These are phyloP conservation scores for Pseudevernia furfuracea DNA, from an alignment of 495 filamentous ascomycete species.

Conservation along the genomic window DNA sequence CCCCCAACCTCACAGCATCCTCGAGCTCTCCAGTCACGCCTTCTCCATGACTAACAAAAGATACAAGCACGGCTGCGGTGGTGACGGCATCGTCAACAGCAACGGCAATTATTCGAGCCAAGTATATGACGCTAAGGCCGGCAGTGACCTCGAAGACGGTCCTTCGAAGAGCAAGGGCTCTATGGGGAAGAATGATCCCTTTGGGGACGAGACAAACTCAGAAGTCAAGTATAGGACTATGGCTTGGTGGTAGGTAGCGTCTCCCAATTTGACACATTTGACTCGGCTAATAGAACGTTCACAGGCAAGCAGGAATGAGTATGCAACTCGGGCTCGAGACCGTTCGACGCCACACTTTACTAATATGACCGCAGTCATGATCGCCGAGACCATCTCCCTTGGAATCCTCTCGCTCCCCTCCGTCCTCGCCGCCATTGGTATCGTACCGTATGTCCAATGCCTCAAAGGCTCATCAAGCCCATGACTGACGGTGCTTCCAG, in stretches of 20 bases:
- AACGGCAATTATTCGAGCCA: background rate
- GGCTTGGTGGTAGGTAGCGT: slow-evolving; percentile 36
- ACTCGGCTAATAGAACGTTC: background rate
- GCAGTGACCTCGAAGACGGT: slow-evolving; percentile 11
- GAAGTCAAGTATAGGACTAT: slow-evolving; percentile 39
- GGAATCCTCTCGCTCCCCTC: slow-evolving; percentile 58
- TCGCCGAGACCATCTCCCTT: slow-evolving; percentile 68
- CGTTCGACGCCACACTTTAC: background rate
- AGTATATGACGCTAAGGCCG: slow-evolving; percentile 10
- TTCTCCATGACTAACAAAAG: background rate
- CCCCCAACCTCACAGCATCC: background rate
- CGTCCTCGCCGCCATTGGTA: slow-evolving; percentile 57
- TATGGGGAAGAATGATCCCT: slow-evolving; percentile 29
- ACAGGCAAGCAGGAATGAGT: slow-evolving; percentile 33
- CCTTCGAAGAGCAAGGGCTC: background rate
- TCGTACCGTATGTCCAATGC: slow-evolving; percentile 36
- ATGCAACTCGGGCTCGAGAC: background rate
- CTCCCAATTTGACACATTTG: background rate
- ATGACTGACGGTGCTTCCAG: slow-evolving; percentile 19
- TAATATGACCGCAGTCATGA: slow-evolving; percentile 38
- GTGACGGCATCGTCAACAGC: background rate
- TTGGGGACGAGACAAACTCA: slow-evolving; percentile 37
- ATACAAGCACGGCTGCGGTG: background rate
- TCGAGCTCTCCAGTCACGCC: background rate
- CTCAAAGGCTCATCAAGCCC: background rate